phyloP scores from a whole-genome alignment of 129 eudicot genomes.

The Silybum marianum region DNA sequence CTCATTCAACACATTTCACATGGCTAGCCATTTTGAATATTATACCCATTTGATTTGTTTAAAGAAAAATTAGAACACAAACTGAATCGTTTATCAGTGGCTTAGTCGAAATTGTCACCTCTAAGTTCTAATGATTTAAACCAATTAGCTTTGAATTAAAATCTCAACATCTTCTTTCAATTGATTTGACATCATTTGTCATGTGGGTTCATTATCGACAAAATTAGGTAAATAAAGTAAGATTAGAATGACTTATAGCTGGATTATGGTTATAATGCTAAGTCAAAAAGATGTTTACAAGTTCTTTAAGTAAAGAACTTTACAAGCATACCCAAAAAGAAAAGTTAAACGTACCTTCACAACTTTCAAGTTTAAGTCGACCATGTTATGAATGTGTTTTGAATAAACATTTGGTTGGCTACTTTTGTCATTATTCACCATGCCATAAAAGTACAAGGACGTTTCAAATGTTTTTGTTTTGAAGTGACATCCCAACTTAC shows the following conservation, averaged over 20 bases:
- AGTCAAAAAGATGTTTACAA: background rate
- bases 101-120: background rate
- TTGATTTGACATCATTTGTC: conserved; percentile 1
- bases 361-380: conserved; percentile 4
- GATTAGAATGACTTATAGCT: background rate
- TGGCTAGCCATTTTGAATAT: too few relatives aligned
- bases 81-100: background rate
- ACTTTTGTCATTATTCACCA: conserved; percentile 9
- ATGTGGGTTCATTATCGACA: conserved; percentile 8
- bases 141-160: background rate
- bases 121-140: background rate
- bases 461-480: background rate
- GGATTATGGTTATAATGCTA: background rate
- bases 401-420: conserved; percentile 24
- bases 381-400: conserved; percentile 7
- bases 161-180: background rate
- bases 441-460: conserved; percentile 11
- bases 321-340: background rate
- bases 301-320: background rate
- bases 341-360: background rate
- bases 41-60: too few relatives aligned
- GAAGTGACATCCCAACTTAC: conserved; percentile 12
- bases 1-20: background rate
- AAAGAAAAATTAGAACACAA: background rate
- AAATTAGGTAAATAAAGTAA: background rate